Conservation (phyloP, 108 stramenopile genomes). For the Chaetoceros muelleri region DNA sequence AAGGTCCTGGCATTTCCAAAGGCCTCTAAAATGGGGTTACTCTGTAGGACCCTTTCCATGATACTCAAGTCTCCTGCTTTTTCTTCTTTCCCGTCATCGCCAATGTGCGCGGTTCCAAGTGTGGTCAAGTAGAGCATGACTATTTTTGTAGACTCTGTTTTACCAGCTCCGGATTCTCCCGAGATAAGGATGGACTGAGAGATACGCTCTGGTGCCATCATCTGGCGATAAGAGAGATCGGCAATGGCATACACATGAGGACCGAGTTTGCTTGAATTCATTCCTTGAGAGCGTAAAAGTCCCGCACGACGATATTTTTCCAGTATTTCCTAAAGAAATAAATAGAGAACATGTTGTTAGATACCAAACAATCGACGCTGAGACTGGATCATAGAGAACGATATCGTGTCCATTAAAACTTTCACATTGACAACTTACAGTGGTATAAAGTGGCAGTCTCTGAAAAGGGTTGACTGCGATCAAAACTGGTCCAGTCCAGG, state of each 20-base stretch:
- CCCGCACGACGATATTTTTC: constrained; percentile 78
- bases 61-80: constrained; percentile 49
- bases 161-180: constrained; percentile 92
- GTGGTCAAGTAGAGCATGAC: constrained; percentile 91
- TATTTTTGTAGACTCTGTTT: constrained; percentile 94
- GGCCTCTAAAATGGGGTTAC: constrained; percentile 97
- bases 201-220: constrained; percentile 71
- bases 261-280: constrained; percentile 50
- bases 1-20: constrained; percentile 99
- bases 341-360: neutral
- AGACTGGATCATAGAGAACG: neutral
- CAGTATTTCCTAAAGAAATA: constrained; percentile 48
- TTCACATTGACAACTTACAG: constrained; percentile 41
- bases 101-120: constrained; percentile 44
- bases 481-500: constrained; percentile 96
- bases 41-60: constrained; percentile 92
- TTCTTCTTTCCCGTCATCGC: constrained; percentile 14
- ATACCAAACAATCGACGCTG: neutral
- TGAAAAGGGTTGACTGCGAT: constrained; percentile 99
- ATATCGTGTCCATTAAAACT: neutral
- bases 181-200: constrained; percentile 90
- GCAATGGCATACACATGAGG: constrained; percentile 92
- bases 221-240: constrained; percentile 83
- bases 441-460: constrained; percentile 83
- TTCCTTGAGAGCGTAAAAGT: constrained; percentile 66